These are phyloP conservation scores for Diplodia seriata DNA, from an alignment of 2,329 filamentous ascomycete species.

Conservation along the genomic window DNA sequence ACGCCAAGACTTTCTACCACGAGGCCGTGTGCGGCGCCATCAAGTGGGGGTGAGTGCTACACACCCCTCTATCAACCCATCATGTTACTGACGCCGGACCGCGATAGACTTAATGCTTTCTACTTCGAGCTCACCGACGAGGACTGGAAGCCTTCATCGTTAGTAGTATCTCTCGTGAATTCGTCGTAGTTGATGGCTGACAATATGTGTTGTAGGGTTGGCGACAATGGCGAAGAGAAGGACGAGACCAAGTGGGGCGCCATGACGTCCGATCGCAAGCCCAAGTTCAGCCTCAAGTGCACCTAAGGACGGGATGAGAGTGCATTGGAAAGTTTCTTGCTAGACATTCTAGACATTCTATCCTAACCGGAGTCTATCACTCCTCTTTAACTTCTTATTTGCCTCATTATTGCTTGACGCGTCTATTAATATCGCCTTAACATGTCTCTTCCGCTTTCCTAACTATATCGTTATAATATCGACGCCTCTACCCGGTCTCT, in stretches of 20 bases:
- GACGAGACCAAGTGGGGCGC: conserved; percentile 75
- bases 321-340: background rate
- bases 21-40: conserved; percentile 69
- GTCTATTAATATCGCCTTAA: too few relatives aligned
- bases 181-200: too few relatives aligned
- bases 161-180: too few relatives aligned
- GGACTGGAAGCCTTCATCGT: conserved; percentile 70
- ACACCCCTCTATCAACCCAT: background rate
- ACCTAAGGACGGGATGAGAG: conserved; percentile 1
- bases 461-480: too few relatives aligned
- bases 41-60: conserved; percentile 59
- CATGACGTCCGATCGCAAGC: conserved; percentile 64
- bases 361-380: too few relatives aligned
- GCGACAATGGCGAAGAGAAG: conserved; percentile 66
- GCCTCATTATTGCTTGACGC: too few relatives aligned
- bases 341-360: too few relatives aligned
- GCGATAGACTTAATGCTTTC: conserved; percentile 63
- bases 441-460: too few relatives aligned
- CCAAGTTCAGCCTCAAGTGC: conserved; percentile 60
- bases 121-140: conserved; percentile 79
- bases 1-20: conserved; percentile 67
- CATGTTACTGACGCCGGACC: background rate
- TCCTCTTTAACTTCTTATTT: too few relatives aligned
- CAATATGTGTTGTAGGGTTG: conserved; percentile 45
- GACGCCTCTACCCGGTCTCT: too few relatives aligned